These are phyloP conservation scores for Penicillium desertorum DNA, from an alignment of 495 filamentous ascomycete genomes.

Conservation along the genomic window DNA sequence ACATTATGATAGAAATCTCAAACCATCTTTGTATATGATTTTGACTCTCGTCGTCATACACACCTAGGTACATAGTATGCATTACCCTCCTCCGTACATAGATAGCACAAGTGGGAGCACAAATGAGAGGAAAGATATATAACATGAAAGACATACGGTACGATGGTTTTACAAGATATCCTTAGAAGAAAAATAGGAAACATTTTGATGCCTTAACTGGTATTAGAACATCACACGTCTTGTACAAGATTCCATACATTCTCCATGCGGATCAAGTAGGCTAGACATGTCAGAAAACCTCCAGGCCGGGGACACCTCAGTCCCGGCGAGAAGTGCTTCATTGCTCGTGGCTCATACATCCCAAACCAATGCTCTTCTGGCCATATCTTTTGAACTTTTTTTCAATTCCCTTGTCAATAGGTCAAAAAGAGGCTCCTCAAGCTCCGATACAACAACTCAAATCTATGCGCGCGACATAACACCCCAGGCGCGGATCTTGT, in stretches of 20 bases:
- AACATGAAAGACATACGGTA: not conserved
- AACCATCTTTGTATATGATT: slow-evolving; percentile 11
- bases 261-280: slow-evolving; percentile 39
- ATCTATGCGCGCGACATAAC: slow-evolving; percentile 73
- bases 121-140: not conserved
- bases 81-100: not conserved
- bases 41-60: not conserved
- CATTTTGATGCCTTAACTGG: slow-evolving; percentile 44
- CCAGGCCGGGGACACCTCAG: slow-evolving; percentile 17
- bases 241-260: slow-evolving; percentile 42
- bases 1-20: slow-evolving; percentile 23
- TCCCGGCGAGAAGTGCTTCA: slow-evolving; percentile 38
- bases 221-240: slow-evolving; percentile 47
- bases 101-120: not conserved
- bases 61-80: not conserved
- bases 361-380: slow-evolving; percentile 47
- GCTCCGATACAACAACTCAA: slow-evolving; percentile 24
- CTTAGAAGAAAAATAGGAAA: slow-evolving; percentile 31
- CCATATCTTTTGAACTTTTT: slow-evolving; percentile 37
- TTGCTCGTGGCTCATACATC: slow-evolving; percentile 55
- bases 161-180: slow-evolving; percentile 6
- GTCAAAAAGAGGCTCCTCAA: slow-evolving; percentile 35
- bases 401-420: slow-evolving; percentile 36
- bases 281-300: slow-evolving; percentile 44
- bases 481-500: slow-evolving; percentile 99